These are phyloP conservation scores for Fusarium dimerum DNA, from an alignment of 2,329 filamentous ascomycete species.

Conservation along the genomic window DNA sequence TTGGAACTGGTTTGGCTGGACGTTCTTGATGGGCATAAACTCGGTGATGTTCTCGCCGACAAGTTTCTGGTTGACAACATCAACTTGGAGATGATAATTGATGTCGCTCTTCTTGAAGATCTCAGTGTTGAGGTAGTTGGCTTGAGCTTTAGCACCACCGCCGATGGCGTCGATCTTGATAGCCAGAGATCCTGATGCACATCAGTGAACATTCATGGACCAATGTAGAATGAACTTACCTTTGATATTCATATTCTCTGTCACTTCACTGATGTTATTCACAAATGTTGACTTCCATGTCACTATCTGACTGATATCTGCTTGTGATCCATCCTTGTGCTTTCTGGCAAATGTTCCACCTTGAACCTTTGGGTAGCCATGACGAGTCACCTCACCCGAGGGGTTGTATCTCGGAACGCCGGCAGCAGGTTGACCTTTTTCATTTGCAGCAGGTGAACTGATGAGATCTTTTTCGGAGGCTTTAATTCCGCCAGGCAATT, in stretches of 20 bases:
- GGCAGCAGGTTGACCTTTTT: not conserved
- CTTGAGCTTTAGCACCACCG: not conserved
- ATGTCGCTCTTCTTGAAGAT: conserved; percentile 3
- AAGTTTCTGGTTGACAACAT: conserved; percentile 5
- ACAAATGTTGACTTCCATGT: conserved; percentile 9
- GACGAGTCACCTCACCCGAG: not conserved
- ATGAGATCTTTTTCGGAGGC: not conserved
- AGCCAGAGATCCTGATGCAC: conserved; percentile 2
- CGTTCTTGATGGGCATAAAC: conserved; percentile 8
- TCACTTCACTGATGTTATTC: conserved; percentile 6
- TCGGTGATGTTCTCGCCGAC: conserved; percentile 6
- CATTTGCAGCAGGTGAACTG: not conserved
- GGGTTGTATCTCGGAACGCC: not conserved
- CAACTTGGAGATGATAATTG: conserved; percentile 5
- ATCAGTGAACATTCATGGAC: not conserved
- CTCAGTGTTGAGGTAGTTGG: conserved; percentile 2
- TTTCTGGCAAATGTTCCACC: not conserved
- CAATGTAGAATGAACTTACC: not conserved
- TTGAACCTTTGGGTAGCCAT: not conserved
- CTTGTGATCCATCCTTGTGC: conserved; percentile 1
- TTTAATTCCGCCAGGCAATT: not conserved
- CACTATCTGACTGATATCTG: conserved; percentile 10
- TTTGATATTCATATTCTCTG: conserved; percentile 4
- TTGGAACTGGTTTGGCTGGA: conserved; percentile 6
- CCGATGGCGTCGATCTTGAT: conserved; percentile 2